Conservation (phyloP, 2,329 filamentous ascomycete species). For the Cytospora paraplurivora region DNA sequence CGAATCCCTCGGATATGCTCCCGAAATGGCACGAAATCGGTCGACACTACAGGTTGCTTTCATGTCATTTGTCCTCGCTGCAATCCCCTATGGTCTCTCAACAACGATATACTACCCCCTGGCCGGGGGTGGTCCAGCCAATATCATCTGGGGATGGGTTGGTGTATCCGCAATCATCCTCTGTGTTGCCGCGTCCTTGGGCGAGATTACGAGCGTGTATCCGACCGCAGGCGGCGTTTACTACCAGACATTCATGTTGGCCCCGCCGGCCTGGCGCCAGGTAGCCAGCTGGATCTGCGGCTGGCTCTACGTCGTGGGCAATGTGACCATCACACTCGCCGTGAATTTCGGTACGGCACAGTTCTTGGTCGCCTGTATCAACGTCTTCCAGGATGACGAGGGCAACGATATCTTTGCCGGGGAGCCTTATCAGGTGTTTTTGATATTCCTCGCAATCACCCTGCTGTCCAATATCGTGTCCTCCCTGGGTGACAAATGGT, state of each 20-base stretch:
- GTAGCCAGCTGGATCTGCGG: constrained; percentile 72
- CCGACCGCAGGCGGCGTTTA: constrained; percentile 79
- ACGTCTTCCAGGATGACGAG: constrained; percentile 53
- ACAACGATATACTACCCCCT: constrained; percentile 71
- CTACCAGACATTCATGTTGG: constrained; percentile 77
- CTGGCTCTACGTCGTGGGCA: constrained; percentile 77
- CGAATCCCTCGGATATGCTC: constrained; percentile 66
- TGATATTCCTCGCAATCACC: constrained; percentile 72
- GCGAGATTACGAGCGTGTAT: constrained; percentile 75
- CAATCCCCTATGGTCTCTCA: constrained; percentile 72
- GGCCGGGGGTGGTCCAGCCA: constrained; percentile 65
- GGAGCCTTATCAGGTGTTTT: constrained; percentile 65
- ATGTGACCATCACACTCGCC: constrained; percentile 81
- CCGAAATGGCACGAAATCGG: constrained; percentile 64
- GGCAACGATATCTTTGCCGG: constrained; percentile 49
- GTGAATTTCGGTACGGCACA: constrained; percentile 80
- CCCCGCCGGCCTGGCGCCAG: constrained; percentile 60
- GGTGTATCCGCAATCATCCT: constrained; percentile 69
- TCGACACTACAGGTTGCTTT: constrained; percentile 71
- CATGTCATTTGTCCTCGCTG: constrained; percentile 76
- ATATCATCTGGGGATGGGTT: constrained; percentile 75
- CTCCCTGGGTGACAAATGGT: constrained; percentile 65
- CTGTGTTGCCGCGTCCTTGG: constrained; percentile 70
- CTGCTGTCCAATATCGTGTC: constrained; percentile 67
- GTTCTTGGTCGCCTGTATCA: constrained; percentile 57